Percentiles rank a stretch among this genome's conserved stretches.
These are phyloP conservation scores for Alternaria incomplexa DNA, from an alignment of 2,329 filamentous ascomycete genomes.

Conservation along the genomic window DNA sequence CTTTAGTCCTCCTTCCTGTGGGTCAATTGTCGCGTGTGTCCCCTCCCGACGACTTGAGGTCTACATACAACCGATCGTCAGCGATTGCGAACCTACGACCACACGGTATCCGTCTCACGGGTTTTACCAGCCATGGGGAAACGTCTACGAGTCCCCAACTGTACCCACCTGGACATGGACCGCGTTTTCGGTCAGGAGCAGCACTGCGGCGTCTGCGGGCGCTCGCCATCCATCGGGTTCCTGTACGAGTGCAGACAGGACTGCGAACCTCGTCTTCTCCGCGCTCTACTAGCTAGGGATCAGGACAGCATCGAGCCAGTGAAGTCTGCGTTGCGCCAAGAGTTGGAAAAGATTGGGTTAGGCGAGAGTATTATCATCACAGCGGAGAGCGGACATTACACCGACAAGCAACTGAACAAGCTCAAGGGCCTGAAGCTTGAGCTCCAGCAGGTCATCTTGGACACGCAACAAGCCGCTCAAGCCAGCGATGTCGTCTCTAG, in stretches of 20 bases:
- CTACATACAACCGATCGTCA: constrained; percentile 10
- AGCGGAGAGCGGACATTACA: constrained; percentile 45
- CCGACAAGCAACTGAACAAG: constrained; percentile 35
- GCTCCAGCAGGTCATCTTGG: constrained; percentile 36
- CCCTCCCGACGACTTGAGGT: not conserved
- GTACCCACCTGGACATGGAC: constrained; percentile 73
- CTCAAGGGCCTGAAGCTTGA: constrained; percentile 42
- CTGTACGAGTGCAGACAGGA: constrained; percentile 77
- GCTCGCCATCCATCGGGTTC: constrained; percentile 68
- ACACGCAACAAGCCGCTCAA: constrained; percentile 22
- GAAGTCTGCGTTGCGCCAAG: constrained; percentile 29
- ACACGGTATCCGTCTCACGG: not conserved
- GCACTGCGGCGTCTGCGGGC: constrained; percentile 65
- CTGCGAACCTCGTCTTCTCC: constrained; percentile 12
- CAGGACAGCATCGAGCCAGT: not conserved
- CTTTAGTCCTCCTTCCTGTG: not conserved
- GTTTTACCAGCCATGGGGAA: constrained; percentile 19
- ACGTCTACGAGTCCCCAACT: constrained; percentile 49
- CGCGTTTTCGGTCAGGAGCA: constrained; percentile 62
- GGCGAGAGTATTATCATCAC: constrained; percentile 43
- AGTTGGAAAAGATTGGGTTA: constrained; percentile 37
- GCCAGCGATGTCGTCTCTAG: constrained; percentile 25
- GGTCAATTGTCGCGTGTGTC: not conserved
- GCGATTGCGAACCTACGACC: constrained; percentile 10
- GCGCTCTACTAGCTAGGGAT: constrained; percentile 1